phyloP scores from a whole-genome alignment of 352 stramenopile species.

The Aphanomyces invadans region DNA sequence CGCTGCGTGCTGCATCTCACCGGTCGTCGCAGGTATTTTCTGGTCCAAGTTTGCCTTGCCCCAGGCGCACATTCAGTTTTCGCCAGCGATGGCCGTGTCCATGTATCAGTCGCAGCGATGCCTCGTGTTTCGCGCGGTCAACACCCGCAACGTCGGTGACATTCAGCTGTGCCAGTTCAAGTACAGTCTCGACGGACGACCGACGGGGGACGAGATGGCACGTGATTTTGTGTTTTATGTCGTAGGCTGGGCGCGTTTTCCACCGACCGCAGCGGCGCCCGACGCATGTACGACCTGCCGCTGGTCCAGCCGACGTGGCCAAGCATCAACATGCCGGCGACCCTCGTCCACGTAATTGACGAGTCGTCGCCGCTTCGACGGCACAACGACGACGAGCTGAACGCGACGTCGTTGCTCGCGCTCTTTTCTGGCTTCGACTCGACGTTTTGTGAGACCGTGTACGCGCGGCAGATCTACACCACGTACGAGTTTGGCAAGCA shows the following conservation, averaged over 20 bases:
- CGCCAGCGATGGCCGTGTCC: constrained; percentile 51
- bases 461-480: constrained; percentile 76
- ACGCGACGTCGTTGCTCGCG: constrained; percentile 42
- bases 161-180: constrained; percentile 74
- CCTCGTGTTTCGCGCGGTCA: constrained; percentile 70
- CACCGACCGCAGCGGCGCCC: constrained; percentile 37
- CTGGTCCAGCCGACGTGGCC: constrained; percentile 71
- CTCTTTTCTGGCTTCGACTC: constrained; percentile 72
- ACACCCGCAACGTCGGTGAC: constrained; percentile 68
- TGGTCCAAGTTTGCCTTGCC: constrained; percentile 81
- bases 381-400: constrained; percentile 36
- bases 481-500: background rate
- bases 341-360: constrained; percentile 75
- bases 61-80: constrained; percentile 77
- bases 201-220: background rate
- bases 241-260: constrained; percentile 11
- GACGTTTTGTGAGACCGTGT: constrained; percentile 79
- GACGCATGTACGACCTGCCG: constrained; percentile 72
- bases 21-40: constrained; percentile 48
- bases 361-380: constrained; percentile 63
- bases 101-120: constrained; percentile 68
- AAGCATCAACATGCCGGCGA: constrained; percentile 75
- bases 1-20: too few species aligned
- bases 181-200: too few species aligned
- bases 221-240: background rate